Base-by-base conservation (phyloP, 1,139 yeast genomes). In the Pichia sp. region DNA sequence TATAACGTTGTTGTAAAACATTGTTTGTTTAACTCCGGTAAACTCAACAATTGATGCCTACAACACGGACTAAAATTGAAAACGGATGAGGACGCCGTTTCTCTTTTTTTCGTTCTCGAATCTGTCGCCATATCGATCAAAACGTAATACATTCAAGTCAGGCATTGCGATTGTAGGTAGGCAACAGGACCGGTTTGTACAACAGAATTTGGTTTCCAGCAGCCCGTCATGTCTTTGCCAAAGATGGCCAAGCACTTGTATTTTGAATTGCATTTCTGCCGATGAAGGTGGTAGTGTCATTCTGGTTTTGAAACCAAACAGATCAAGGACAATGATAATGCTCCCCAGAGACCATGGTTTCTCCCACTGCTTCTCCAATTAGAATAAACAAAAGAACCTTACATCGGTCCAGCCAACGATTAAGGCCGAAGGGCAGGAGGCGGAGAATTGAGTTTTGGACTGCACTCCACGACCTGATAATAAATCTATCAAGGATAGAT, bases 351-450 rank as follows among this genome's bases (percentile, higher is more conserved):
- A 34, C 50, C 7, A n/a, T 46, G 11, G 8, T 34, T 29, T 15
- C 55, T 34, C 59, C 59, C 5, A 57, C 61, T 26, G 40, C 48
- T 8, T 36, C 56, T 10, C 53, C 59, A 44, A 43, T 54, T 1
- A 52, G 49, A 8, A 38, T 40, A 4, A 19, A 40, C 19, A 57
- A 54, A 47, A 29, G 51, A 42, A 55, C 61, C 32, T 44, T 1
- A 61, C 63, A 0, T 67, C 70, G 1, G 70, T 69, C 2, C 65
- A 66, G 45, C 61, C 65, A 30, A 54, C 68, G 55, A 68, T 69
- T 44, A 54, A 61, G 45, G 67, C 64, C 46, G 67, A 64, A 50
- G 72, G 69, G 54, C 59, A 54, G 40, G 70, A 66, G 49, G 55
- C 61, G 15, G 55, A 56, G 15, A 66, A 67, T 50, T 55, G 61